phyloP scores from a whole-genome alignment of 371 early-diverging fungal species.

The Mucor lusitanicus region DNA sequence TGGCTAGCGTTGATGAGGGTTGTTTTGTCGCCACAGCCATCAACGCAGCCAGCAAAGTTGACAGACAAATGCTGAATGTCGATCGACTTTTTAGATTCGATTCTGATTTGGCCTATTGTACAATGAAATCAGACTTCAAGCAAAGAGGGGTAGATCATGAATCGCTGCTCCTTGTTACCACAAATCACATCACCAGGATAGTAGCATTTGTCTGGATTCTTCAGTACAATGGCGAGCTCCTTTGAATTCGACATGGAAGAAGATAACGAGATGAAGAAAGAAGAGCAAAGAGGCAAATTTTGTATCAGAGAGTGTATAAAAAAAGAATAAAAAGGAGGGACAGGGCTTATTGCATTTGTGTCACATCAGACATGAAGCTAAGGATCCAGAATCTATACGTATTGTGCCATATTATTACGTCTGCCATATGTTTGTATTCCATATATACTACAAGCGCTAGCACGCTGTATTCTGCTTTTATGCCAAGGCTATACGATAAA shows the following conservation, averaged over 20 bases:
- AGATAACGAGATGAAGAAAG: background rate
- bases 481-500: background rate
- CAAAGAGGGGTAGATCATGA: background rate
- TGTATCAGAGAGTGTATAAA: background rate
- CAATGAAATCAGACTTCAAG: background rate
- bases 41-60: constrained; percentile 12
- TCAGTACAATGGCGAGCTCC: constrained; percentile 13
- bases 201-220: background rate
- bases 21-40: constrained; percentile 12
- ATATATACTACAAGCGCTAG: background rate
- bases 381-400: background rate
- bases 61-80: constrained; percentile 13
- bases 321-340: background rate
- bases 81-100: constrained; percentile 14
- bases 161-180: background rate
- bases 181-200: constrained; percentile 18
- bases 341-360: background rate
- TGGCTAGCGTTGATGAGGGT: constrained; percentile 1
- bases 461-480: background rate
- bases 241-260: constrained; percentile 8
- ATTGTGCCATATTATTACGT: background rate
- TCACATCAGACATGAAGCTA: background rate
- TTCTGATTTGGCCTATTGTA: constrained; percentile 10
- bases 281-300: background rate
- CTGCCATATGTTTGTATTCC: background rate